These are phyloP conservation scores for Calycina herbarum DNA, from an alignment of 2,329 filamentous ascomycete species.

Conservation along the genomic window DNA sequence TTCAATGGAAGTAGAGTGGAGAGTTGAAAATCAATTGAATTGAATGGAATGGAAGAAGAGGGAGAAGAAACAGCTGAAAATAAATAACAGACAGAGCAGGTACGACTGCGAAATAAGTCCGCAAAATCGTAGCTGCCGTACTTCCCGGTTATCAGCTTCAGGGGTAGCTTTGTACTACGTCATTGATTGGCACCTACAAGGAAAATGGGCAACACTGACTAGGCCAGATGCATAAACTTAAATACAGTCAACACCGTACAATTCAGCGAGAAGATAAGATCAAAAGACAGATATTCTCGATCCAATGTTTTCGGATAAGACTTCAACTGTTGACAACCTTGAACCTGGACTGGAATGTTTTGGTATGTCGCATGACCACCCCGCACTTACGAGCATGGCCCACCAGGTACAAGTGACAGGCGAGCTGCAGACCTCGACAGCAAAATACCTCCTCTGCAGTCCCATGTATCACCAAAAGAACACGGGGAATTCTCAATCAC, in stretches of 20 bases:
- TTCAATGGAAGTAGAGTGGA: not conserved
- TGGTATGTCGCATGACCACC: not conserved
- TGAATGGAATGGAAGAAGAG: not conserved
- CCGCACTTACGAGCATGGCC: not conserved
- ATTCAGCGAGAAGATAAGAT: not conserved
- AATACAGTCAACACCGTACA: not conserved
- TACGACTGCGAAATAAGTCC: too few species aligned
- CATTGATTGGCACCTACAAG: not conserved
- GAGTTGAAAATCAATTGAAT: not conserved
- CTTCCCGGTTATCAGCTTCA: constrained; percentile 4
- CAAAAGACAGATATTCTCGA: not conserved
- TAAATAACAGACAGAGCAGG: not conserved
- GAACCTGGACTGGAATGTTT: not conserved
- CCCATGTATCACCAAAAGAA: not conserved
- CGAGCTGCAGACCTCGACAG: not conserved
- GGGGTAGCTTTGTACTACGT: constrained; percentile 3
- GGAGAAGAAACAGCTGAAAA: not conserved
- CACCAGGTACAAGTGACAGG: not conserved
- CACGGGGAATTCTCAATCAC: not conserved
- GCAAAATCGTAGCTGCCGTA: not conserved
- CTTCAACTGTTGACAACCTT: not conserved
- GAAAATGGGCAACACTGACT: not conserved
- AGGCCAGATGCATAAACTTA: not conserved
- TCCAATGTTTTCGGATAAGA: not conserved
- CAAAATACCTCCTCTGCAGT: not conserved